Base-by-base conservation (phyloP, 257 asterid genomes). In the Anisodus acutangulus region DNA sequence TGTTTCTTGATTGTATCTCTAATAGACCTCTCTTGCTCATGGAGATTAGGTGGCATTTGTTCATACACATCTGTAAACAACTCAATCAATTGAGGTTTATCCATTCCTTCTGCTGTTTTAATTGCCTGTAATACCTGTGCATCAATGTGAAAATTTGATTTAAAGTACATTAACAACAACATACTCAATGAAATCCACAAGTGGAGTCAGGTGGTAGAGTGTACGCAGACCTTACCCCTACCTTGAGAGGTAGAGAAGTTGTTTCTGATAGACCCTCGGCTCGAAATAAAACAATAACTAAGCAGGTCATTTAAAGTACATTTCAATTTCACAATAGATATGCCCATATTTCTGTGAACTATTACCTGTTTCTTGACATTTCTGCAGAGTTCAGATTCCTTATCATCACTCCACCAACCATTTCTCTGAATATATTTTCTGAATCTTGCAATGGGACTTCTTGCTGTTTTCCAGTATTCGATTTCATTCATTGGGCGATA, bases 381-480 rank as follows among this genome's bases (percentile, higher is more conserved):
- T 54, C 13, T 85, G 19, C 93, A 91, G 80, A 87, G 93, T 84
- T 90, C 84, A 22, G 86, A 84, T 87, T 93, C 98, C 5, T 89
- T 88, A 17, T 90, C 93, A 3, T 92, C 94, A 2, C 86, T 90
- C 98, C 98, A 96, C 99, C 98, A 96, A n/a, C 93, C 92, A 10
- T 90, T 90, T 60, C 88, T 85, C 82, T 91, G 88, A 49, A 92
- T 87, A 98, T 98, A 94, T 85, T 92, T 96, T 78, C 93, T 87
- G 89, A 91, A 96, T 69, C 94, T 85, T 26, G 87, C 83, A 39
- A 90, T 31, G 1, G 98, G 99, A 84, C 70, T 87, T 84, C 89
- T 85, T 1, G 89, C 89, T 13, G 88, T 92, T 88, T 47, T 92
- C 99, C 98, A 96, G 83, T 92, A 91, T 67, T 94, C 95, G 1